phyloP scores from a whole-genome alignment of 164 flowering plant genomes.

The Vitis rotundifolia region DNA sequence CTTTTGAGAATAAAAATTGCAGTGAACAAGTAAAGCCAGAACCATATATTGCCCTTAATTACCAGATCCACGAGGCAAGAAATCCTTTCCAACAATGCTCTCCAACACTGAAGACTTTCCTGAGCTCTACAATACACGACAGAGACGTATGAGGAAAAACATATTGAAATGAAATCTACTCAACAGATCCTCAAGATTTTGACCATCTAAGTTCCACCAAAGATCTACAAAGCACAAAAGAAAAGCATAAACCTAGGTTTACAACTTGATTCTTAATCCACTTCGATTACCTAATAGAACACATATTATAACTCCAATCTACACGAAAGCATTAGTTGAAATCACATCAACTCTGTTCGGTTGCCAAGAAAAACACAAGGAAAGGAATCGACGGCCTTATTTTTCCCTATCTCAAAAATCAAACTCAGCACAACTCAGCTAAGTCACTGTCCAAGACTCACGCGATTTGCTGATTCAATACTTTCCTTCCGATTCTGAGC shows the following conservation, averaged over 20 bases:
- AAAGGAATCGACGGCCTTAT: not conserved
- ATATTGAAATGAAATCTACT: no score
- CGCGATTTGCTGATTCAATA: no score
- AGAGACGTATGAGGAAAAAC: not conserved
- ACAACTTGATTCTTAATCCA: not conserved
- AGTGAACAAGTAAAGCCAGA: not conserved
- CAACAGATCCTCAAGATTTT: no score
- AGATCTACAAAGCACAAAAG: no score
- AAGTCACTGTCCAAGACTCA: not conserved
- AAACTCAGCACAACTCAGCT: not conserved
- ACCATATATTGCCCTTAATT: slow-evolving; percentile 6
- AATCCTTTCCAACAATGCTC: slow-evolving; percentile 82
- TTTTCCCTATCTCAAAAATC: not conserved
- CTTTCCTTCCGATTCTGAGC: not conserved
- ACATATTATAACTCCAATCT: not conserved
- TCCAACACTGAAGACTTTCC: slow-evolving; percentile 85
- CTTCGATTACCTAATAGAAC: not conserved
- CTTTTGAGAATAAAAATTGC: not conserved
- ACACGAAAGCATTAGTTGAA: not conserved
- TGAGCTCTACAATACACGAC: slow-evolving; percentile 47
- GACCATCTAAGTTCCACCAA: no score
- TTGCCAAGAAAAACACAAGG: not conserved
- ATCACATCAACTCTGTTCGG: not conserved
- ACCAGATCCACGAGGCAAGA: slow-evolving; percentile 90
- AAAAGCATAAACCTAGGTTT: not conserved